phyloP scores from a whole-genome alignment of 176 grass and related monocot species.

The Bromus sterilis region DNA sequence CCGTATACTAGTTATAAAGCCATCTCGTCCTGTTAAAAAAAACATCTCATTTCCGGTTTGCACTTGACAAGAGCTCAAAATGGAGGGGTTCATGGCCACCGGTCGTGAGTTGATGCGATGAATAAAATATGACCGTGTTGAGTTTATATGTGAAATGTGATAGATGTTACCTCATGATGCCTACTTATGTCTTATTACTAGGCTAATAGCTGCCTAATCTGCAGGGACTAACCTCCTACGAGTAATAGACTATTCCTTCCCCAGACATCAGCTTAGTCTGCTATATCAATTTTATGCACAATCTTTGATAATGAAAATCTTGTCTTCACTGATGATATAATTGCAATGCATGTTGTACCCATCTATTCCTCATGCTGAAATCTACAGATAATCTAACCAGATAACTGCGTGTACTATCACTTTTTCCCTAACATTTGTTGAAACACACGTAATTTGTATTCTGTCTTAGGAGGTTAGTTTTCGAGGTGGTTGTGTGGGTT shows the following conservation, averaged over 20 bases:
- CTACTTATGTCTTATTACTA: neutral
- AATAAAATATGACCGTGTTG: neutral
- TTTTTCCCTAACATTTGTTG: neutral
- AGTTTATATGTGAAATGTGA: neutral
- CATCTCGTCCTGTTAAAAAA: neutral
- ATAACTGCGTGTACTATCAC: neutral
- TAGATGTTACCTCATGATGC: neutral
- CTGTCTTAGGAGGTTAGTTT: neutral
- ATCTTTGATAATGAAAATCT: neutral
- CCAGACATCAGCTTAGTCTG: neutral
- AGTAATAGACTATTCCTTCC: neutral
- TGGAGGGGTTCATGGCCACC: neutral
- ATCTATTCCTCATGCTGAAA: neutral
- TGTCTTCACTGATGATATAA: neutral
- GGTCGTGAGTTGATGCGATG: neutral
- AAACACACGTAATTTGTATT: neutral
- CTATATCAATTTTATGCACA: neutral
- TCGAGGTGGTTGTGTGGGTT: neutral
- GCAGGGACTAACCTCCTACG: neutral
- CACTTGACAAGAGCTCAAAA: neutral
- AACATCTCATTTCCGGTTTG: neutral
- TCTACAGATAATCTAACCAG: neutral
- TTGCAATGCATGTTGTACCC: neutral
- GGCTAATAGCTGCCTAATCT: neutral
- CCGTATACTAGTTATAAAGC: neutral